These are phyloP conservation scores for Taphrina populina DNA, from an alignment of 1,139 yeast species.

Conservation along the genomic window DNA sequence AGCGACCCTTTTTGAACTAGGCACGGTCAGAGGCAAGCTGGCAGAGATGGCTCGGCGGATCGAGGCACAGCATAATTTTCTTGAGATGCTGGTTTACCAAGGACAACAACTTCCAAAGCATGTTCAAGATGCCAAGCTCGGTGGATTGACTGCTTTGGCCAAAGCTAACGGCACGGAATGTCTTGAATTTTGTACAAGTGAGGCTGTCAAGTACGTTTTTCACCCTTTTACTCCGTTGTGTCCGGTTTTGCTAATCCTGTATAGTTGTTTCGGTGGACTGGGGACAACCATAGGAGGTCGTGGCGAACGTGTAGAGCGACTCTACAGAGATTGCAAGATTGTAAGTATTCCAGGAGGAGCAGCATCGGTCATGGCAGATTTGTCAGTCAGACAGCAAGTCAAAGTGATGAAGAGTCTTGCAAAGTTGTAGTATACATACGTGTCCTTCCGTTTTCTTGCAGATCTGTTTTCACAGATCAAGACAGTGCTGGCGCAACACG, in stretches of 20 bases:
- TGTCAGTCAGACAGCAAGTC: conserved; percentile 37
- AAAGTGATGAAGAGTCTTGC: conserved; percentile 11
- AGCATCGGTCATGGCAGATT: conserved; percentile 51
- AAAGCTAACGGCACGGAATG: conserved; percentile 50
- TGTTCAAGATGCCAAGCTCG: conserved; percentile 45
- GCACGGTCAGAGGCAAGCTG: conserved; percentile 49
- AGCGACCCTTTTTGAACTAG: conserved; percentile 49
- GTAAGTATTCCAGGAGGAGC: conserved; percentile 52
- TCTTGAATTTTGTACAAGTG: conserved; percentile 48
- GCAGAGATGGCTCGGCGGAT: conserved; percentile 50
- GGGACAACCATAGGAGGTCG: conserved; percentile 51
- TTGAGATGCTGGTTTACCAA: conserved; percentile 48
- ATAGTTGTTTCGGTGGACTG: conserved; percentile 52
- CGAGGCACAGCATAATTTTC: conserved; percentile 48
- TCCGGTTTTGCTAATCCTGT: conserved; percentile 48
- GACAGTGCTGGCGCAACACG: no score
- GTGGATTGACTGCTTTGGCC: conserved; percentile 51
- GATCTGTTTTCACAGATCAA: no score
- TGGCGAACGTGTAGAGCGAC: conserved; percentile 50
- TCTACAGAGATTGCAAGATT: conserved; percentile 51
- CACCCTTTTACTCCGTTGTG: no score
- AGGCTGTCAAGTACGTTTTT: conserved; percentile 41
- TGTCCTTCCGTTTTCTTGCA: no score
- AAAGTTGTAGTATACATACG: not conserved
- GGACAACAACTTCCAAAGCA: conserved; percentile 36